Conservation (phyloP, 1,139 yeast species). For the Suhomyces kunorum region DNA sequence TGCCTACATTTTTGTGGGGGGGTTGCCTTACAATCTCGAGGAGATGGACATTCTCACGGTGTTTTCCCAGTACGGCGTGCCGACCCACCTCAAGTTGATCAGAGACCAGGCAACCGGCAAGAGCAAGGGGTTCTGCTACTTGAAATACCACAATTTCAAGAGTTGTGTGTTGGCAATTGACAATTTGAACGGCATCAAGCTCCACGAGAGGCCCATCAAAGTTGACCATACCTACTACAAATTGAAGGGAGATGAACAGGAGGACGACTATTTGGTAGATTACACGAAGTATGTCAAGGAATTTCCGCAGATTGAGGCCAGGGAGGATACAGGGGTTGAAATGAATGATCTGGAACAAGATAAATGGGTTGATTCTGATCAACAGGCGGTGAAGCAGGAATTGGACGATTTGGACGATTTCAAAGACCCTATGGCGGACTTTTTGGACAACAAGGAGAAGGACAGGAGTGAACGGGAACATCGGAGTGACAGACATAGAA, state of each 20-base stretch:
- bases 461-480: conserved; percentile 4
- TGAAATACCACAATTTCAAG: conserved; percentile 80
- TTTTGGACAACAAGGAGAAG: conserved; percentile 10
- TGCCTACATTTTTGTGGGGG: conserved; percentile 60
- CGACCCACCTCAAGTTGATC: conserved; percentile 73
- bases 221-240: conserved; percentile 79
- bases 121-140: conserved; percentile 75
- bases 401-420: conserved; percentile 12
- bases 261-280: conserved; percentile 41
- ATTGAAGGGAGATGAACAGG: conserved; percentile 54
- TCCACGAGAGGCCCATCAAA: conserved; percentile 57
- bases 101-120: conserved; percentile 69
- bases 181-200: conserved; percentile 71
- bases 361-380: too few relatives aligned
- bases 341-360: too few relatives aligned
- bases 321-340: not conserved
- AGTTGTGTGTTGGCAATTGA: conserved; percentile 87
- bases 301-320: conserved; percentile 1
- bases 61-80: conserved; percentile 89
- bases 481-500: conserved; percentile 9
- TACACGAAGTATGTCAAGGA: conserved; percentile 25
- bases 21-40: conserved; percentile 61
- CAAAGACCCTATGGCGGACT: conserved; percentile 24
- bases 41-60: conserved; percentile 76
- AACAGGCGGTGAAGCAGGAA: too few relatives aligned